These are phyloP conservation scores for Phytophthora hybrid DNA, from an alignment of 352 stramenopile genomes.

Conservation along the genomic window DNA sequence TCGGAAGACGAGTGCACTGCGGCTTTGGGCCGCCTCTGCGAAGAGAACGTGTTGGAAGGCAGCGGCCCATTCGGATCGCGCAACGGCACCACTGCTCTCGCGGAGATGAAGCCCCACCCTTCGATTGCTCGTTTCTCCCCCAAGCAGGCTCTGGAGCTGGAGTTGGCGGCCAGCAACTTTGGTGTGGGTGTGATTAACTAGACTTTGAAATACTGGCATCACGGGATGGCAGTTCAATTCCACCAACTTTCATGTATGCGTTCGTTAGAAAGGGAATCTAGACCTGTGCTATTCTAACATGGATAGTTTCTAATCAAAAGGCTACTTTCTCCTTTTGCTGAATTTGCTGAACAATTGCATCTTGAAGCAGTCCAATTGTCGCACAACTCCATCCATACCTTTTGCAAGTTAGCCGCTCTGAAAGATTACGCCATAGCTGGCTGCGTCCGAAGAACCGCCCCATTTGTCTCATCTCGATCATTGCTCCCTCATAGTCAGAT, in stretches of 20 bases:
- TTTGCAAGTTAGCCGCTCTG: background rate
- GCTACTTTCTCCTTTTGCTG: no score
- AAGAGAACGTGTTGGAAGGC: slow-evolving; percentile 16
- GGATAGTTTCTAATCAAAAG: no score
- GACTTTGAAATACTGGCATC: no score
- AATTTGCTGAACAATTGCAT: background rate
- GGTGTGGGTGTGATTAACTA: slow-evolving; percentile 17
- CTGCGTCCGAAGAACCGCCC: slow-evolving; percentile 25
- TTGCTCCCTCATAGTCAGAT: slow-evolving; percentile 30
- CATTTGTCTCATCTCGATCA: slow-evolving; percentile 8
- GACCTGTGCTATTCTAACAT: no score
- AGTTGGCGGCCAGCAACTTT: slow-evolving; percentile 23
- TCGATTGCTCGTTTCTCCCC: background rate
- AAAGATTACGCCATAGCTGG: slow-evolving; percentile 6
- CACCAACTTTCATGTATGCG: no score
- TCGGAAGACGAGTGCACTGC: slow-evolving; percentile 21
- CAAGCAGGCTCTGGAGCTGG: slow-evolving; percentile 12
- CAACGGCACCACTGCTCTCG: slow-evolving; percentile 14
- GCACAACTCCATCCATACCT: background rate
- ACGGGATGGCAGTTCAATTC: no score
- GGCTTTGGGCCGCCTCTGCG: slow-evolving; percentile 17
- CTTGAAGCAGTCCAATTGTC: slow-evolving; percentile 17
- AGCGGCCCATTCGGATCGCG: slow-evolving; percentile 25
- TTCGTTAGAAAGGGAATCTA: no score
- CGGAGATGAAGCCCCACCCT: slow-evolving; percentile 16